These are phyloP conservation scores for Hyaloperonospora brassicae DNA, from an alignment of 352 stramenopile species.

Conservation along the genomic window DNA sequence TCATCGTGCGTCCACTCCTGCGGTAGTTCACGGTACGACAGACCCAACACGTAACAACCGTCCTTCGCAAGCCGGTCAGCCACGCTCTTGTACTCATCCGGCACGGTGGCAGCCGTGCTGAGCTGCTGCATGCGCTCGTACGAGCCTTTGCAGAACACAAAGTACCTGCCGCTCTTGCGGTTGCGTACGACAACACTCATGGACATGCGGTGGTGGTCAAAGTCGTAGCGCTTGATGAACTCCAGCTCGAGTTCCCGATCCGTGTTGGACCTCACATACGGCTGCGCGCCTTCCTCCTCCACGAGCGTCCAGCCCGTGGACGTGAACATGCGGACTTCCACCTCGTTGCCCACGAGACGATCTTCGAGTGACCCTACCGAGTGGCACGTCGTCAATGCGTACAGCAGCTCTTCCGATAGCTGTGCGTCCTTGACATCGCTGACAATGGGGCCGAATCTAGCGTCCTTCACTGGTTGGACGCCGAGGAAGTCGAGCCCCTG, in stretches of 20 bases:
- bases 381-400: constrained; percentile 77
- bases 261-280: constrained; percentile 32
- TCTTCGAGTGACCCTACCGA: constrained; percentile 60
- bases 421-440: constrained; percentile 48
- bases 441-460: constrained; percentile 28
- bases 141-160: constrained; percentile 87
- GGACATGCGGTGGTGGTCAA: constrained; percentile 87
- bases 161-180: constrained; percentile 37
- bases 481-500: constrained; percentile 79
- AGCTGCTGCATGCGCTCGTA: constrained; percentile 70
- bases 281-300: constrained; percentile 37
- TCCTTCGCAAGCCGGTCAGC: constrained; percentile 34
- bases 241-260: constrained; percentile 37
- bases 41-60: constrained; percentile 71
- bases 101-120: constrained; percentile 33
- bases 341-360: constrained; percentile 74
- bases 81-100: constrained; percentile 41
- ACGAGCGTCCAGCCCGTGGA: constrained; percentile 56
- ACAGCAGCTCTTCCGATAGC: constrained; percentile 41
- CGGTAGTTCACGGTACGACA: constrained; percentile 35
- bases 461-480: constrained; percentile 14
- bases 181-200: constrained; percentile 85
- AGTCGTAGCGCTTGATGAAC: constrained; percentile 88
- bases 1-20: constrained; percentile 28
- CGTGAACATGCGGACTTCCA: constrained; percentile 72